Percentiles rank a stretch among this genome's conserved stretches.
Conservation (phyloP, 2,329 filamentous ascomycete genomes). For the Trichoderma atroviride region DNA sequence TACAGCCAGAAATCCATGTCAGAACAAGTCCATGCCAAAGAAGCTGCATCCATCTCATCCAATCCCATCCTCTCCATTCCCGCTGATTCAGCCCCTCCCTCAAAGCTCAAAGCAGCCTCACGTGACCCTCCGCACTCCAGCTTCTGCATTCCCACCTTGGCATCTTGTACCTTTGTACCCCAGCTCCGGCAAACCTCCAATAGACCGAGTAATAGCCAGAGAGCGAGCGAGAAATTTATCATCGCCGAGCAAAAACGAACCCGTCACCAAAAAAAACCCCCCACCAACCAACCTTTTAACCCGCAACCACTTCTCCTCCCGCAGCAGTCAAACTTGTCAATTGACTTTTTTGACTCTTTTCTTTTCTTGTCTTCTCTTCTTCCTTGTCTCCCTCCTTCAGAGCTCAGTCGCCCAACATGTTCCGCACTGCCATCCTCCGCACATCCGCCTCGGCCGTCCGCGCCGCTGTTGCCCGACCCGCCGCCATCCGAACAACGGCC, state of each 20-base stretch:
- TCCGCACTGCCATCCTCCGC: slow-evolving; percentile 83
- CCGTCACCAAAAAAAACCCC: slow-evolving; percentile 23
- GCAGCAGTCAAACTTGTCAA: slow-evolving; percentile 20
- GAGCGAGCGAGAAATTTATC: slow-evolving; percentile 51
- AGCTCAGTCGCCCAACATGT: slow-evolving; percentile 59
- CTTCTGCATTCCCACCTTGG: background rate
- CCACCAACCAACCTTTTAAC: slow-evolving; percentile 11
- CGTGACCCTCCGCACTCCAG: slow-evolving; percentile 27
- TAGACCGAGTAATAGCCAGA: slow-evolving; percentile 37
- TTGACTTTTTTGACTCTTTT: background rate
- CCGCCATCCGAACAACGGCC: slow-evolving; percentile 57
- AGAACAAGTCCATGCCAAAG: no score
- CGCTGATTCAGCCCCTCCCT: slow-evolving; percentile 16
- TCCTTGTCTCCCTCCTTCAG: background rate
- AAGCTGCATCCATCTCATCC: background rate
- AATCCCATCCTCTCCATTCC: slow-evolving; percentile 15
- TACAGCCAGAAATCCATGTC: no score
- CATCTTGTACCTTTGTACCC: background rate
- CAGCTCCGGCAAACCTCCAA: slow-evolving; percentile 37
- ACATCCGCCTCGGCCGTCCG: slow-evolving; percentile 62
- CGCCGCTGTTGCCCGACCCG: slow-evolving; percentile 45
- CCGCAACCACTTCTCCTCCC: slow-evolving; percentile 25
- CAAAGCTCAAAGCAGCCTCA: slow-evolving; percentile 13
- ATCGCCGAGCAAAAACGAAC: slow-evolving; percentile 32
- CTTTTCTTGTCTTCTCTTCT: background rate